Evolutionary conservation across 768 basidiomycete genomes (phyloP).

Genomic region (Amanita pseudoporphyria): DNA sequence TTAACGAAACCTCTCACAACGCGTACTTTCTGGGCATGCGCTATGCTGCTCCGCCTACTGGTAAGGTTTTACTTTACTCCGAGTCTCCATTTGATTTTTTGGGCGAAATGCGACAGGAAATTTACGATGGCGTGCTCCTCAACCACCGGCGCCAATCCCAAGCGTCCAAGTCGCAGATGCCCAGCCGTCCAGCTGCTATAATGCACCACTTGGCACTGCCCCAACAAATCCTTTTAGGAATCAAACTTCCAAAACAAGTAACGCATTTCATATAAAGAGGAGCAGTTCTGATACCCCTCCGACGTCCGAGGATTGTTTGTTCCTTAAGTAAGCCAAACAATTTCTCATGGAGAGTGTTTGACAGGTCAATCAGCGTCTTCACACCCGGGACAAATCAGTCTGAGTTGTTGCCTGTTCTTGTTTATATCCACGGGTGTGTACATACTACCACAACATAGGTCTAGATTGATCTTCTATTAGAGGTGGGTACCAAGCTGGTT

Average conservation of each 20-base stretch:
- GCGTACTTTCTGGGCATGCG: no score
- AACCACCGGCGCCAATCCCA: slow-evolving; percentile 15
- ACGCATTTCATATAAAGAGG: slow-evolving; percentile 24
- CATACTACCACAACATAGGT: slow-evolving; percentile 11
- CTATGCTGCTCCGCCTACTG: slow-evolving; percentile 34
- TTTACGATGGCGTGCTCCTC: slow-evolving; percentile 26
- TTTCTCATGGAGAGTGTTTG: not conserved
- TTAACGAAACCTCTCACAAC: no score
- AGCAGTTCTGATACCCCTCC: not conserved
- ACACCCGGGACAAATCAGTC: slow-evolving; percentile 21
- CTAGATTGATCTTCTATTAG: slow-evolving; percentile 10
- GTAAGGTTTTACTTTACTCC: slow-evolving; percentile 14
- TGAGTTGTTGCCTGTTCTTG: slow-evolving; percentile 25
- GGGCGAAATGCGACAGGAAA: slow-evolving; percentile 13
- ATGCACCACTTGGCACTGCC: slow-evolving; percentile 19
- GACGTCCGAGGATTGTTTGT: slow-evolving; percentile 31
- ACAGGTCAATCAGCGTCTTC: slow-evolving; percentile 19
- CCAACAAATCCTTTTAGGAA: slow-evolving; percentile 24
- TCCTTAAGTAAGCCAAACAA: slow-evolving; percentile 22
- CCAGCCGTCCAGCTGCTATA: slow-evolving; percentile 23
- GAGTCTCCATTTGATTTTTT: not conserved
- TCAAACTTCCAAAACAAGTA: not conserved
- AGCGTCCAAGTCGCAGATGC: slow-evolving; percentile 23
- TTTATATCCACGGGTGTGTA: slow-evolving; percentile 35
- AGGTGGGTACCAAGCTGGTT: slow-evolving; percentile 25